Base-by-base conservation (phyloP, 345 rosid species). In the Barbarea vulgaris region DNA sequence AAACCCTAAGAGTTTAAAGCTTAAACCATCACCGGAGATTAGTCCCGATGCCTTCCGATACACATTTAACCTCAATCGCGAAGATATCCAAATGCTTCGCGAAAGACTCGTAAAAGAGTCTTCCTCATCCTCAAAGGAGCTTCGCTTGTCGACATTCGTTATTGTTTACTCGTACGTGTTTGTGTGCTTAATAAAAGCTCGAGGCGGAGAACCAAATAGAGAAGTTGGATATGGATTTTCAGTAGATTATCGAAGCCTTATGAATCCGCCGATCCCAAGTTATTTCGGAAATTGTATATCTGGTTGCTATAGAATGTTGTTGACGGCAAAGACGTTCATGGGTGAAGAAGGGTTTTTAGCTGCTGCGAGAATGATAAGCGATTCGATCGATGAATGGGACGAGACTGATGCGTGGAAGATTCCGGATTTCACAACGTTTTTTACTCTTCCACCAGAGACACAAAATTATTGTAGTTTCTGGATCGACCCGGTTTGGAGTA, bases 201-300 rank as follows among this genome's bases (percentile, higher is more conserved):
- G 33, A 53, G 58, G 34, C 33, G 18, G 59, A 1, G 34, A 25
- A 13, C 34, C 11, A 0, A 6, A 54, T 14, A 54, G 59, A 25
- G n/a, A n/a, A n/a, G n/a, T n/a, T n/a, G 15, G 39, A 1, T 47
- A 54, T 9, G 63, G n/a, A 1, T 76, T 82, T 46, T 7, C 73
- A 0, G 84, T 69, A 8, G 85, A 85, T 21, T 81, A 72, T 18
- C 62, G 87, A 15, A 22, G n/a, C 46, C 81, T 77, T 1, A 3
- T 84, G 1, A 67, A 82, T 14, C 84, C 86, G 9, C 84, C 87
- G 14, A 2, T 79, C 2, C 81, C 83, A 0, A 75, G 61, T 25
- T 86, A 82, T 41, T 69, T 82, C 13, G 89, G 87, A 0, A 86
- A 84, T 25, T 82, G 87, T 3, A 34, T 51, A 3, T 30, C 25